Evolutionary conservation across 2,329 filamentous ascomycete species (phyloP).

Genomic region (Curvularia hawaiiensis): DNA sequence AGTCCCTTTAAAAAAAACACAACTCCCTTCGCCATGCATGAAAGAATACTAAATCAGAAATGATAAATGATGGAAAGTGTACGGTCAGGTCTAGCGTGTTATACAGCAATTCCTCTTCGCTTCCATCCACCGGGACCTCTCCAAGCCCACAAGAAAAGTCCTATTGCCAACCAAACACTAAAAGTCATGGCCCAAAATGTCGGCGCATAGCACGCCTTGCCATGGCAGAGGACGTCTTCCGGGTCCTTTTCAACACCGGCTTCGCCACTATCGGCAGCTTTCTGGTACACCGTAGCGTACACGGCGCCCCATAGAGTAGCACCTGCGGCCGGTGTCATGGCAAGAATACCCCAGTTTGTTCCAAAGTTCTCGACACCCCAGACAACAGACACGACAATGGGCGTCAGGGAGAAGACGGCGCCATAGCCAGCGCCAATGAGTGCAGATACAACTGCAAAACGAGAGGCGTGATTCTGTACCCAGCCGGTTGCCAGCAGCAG

Average conservation of each 20-base stretch:
- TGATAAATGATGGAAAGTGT: background rate
- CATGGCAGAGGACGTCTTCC: constrained; percentile 73
- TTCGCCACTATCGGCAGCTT: constrained; percentile 57
- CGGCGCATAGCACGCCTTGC: constrained; percentile 76
- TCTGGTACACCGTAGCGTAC: constrained; percentile 83
- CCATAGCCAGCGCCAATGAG: constrained; percentile 91
- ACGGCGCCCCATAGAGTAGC: constrained; percentile 88
- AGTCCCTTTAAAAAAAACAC: too few relatives aligned
- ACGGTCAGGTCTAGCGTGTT: constrained; percentile 3
- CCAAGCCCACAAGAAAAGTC: constrained; percentile 78
- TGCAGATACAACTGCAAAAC: constrained; percentile 85
- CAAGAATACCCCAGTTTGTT: constrained; percentile 96
- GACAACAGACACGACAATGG: constrained; percentile 93
- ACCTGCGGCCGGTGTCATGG: constrained; percentile 86
- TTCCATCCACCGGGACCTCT: constrained; percentile 77
- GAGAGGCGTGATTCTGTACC: constrained; percentile 73
- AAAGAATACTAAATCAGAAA: background rate
- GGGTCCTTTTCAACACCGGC: constrained; percentile 41
- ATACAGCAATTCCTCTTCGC: constrained; percentile 73
- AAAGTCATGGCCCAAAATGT: constrained; percentile 87
- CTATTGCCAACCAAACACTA: constrained; percentile 79
- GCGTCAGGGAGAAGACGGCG: constrained; percentile 84
- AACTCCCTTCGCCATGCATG: constrained; percentile 15
- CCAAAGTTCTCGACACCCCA: constrained; percentile 99
- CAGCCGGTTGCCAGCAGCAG: constrained; percentile 76